These are phyloP conservation scores for Lactifluus subvellereus DNA, from an alignment of 768 basidiomycete genomes.

Conservation along the genomic window DNA sequence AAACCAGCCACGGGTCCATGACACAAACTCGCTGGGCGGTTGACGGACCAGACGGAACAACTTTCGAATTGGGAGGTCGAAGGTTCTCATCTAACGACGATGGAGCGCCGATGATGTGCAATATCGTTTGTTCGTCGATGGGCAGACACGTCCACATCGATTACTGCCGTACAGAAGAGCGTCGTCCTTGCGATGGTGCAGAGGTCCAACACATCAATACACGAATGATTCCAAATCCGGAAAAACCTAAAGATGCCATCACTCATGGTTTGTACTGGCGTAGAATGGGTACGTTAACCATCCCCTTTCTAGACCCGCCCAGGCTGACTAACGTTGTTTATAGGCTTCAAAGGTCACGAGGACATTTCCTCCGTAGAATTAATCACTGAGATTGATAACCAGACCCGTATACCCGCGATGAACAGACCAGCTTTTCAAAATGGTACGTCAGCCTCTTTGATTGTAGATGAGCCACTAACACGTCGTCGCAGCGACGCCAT, in stretches of 20 bases:
- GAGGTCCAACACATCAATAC: constrained; percentile 43
- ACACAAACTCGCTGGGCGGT: constrained; percentile 51
- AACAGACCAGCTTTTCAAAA: constrained; percentile 46
- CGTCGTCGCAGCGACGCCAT: constrained; percentile 39
- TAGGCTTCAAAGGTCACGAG: constrained; percentile 48
- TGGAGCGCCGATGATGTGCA: constrained; percentile 62
- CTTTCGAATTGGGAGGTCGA: constrained; percentile 49
- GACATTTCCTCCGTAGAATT: neutral
- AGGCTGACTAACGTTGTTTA: neutral
- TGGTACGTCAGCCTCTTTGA: constrained; percentile 36
- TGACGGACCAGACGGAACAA: constrained; percentile 46
- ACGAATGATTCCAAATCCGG: constrained; percentile 42
- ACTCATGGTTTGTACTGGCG: constrained; percentile 54
- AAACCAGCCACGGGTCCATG: constrained; percentile 62
- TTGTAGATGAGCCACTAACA: neutral
- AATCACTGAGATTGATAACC: neutral
- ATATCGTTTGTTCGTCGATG: constrained; percentile 46
- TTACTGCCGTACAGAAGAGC: constrained; percentile 42
- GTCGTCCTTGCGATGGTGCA: constrained; percentile 35
- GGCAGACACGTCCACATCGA: constrained; percentile 57
- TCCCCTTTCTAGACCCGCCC: neutral
- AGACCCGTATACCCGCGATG: constrained; percentile 57
- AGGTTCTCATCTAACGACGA: constrained; percentile 50
- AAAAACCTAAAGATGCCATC: constrained; percentile 46
- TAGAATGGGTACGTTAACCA: constrained; percentile 41